Base-by-base conservation (phyloP, 2,329 filamentous ascomycete species). In the Westerdykella sp. region DNA sequence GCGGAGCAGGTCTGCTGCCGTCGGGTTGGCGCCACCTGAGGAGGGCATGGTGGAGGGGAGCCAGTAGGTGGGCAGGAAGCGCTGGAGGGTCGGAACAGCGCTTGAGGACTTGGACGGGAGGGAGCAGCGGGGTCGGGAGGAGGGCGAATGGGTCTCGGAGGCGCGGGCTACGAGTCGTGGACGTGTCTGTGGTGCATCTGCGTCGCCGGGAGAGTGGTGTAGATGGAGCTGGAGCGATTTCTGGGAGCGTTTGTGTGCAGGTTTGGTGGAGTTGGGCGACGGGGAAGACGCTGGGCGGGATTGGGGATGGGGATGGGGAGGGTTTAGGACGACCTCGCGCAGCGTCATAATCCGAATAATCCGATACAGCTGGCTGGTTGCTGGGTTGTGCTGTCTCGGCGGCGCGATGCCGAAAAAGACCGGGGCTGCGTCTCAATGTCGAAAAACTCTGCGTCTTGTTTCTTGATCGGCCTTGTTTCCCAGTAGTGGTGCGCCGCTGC, bases 1-100 rank as follows among this genome's bases (percentile, higher is more conserved):
- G 57, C 77, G 73, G 57, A 79, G 66, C 63, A 79, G 66, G 56
- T 80, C 78, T 40, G 75, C 73, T 43, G 78, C 76, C 46, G 70
- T 71, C 55, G 71, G 65, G 54, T 73, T 75, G 54, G 69, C 66
- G 63, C 70, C 69, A 63, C 70, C 70, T 47, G 52, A 50, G 47
- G 61, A 50, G 35, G 58, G 55, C 53, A 63, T 58, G 59, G 61
- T 63, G 32, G 54, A 51, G 23, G 57, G 50, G 36, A 55, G 51
- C 50, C 47, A 57, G 53, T 56, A 55, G 42, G 55, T 57, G 42
- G 57, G 55, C 37, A 57, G 53, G 38, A 53, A 47, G 47, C 53
- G 52, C 50, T 57, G 49, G 38, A 73, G 61, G 5, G 71, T 73
- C 42, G 71, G 71, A 34, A 73, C 60, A 34, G 69, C 69, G 49